Evolutionary conservation across 768 basidiomycete genomes (phyloP), one percentile per base, ranked within the genome.

Genomic region (Tricholoma sp.): DNA sequence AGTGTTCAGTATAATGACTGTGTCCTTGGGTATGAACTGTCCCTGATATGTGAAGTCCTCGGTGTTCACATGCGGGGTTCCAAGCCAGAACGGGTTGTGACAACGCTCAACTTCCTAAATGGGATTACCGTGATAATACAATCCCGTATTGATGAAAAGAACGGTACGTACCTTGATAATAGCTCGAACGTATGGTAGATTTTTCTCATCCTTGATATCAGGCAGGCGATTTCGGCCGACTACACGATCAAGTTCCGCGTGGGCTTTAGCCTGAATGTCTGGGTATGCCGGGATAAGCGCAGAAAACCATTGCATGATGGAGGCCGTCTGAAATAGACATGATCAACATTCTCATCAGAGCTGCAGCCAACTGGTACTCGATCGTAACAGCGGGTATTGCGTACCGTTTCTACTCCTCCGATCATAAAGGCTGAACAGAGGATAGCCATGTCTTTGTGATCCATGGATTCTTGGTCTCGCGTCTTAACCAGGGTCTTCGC

Each of bases 381-480:
- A 4, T 24, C 24, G 24, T 24, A 4, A 24, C 24, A 24, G 24
- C 24, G 24, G 24, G 24, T 24, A 24, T 24, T 24, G n/a, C 68
- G 17, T 39, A 76, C 76, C 31, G 77, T 72, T 54, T 78, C 71
- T 15, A 78, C 74, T 10, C 77, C 77, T 5, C 73, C 77, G 11
- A 78, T 72, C 68, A 74, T 76, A 58, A 78, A 77, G 2, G 70
- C 75, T 4, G 73, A 65, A 20, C 72, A 69, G 13, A 80, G 63
- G 32, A 78, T 75, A 7, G 65, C 50, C 66, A 76, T 72, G 61
- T 80, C 78, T 2, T 72, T 42, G 49, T 67, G 59, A 54, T 74
- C 73, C 28, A 79, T 61, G 7, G 64, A 54, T 45, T 76, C 74
- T 51, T 72, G 65, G 17, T 72, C 64, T 54, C 62, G 65, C 20